Conservation (phyloP, 73 alveolate genomes). For the Paramecium caudatum region DNA sequence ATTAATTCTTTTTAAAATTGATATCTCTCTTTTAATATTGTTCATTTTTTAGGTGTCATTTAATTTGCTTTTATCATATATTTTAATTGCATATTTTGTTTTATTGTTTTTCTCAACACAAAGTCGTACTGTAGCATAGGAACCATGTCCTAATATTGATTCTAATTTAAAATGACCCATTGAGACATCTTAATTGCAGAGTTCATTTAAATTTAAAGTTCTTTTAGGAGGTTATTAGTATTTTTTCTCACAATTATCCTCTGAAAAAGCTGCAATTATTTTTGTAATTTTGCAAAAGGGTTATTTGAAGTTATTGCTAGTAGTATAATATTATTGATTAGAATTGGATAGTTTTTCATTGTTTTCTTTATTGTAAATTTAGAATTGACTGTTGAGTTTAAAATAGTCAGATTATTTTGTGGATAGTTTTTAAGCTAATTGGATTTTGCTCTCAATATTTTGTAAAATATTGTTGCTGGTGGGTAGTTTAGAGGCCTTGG, state of each 20-base stretch:
- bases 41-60: constrained; percentile 90
- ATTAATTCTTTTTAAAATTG: constrained; percentile 85
- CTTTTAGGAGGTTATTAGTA: neutral
- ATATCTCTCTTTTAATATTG: constrained; percentile 92
- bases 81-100: constrained; percentile 90
- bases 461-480: constrained; percentile 1
- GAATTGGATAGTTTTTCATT: neutral
- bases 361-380: neutral
- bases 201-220: constrained; percentile 1
- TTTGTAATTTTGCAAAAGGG: constrained; percentile 10
- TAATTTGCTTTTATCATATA: constrained; percentile 90
- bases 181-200: constrained; percentile 46
- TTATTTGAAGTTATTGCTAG: neutral
- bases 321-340: neutral
- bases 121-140: constrained; percentile 92
- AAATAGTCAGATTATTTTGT: neutral
- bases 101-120: constrained; percentile 83
- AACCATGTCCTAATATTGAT: constrained; percentile 91
- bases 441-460: constrained; percentile 21
- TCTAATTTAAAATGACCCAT: constrained; percentile 70
- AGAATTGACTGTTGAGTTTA: neutral
- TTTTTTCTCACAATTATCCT: too few relatives aligned
- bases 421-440: neutral
- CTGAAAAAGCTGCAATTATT: neutral
- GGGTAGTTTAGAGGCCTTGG: neutral